Conservation (phyloP, 2,329 filamentous ascomycete species). For the Fusarium penzigii region DNA sequence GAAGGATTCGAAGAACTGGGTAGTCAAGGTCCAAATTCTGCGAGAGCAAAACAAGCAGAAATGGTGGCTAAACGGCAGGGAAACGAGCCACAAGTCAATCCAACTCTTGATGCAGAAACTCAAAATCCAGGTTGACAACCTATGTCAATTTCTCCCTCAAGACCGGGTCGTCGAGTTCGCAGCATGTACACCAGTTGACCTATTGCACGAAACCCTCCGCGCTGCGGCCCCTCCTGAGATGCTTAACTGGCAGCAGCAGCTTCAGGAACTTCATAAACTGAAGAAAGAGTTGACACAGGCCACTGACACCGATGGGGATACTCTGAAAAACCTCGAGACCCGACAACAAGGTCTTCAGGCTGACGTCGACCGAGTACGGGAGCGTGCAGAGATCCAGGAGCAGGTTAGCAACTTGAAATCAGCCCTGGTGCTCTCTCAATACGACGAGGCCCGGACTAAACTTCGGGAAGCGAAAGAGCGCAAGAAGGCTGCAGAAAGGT, state of each 20-base stretch:
- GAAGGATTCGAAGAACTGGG: constrained; percentile 62
- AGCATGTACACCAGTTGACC: constrained; percentile 74
- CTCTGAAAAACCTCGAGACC: constrained; percentile 66
- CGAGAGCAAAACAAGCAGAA: constrained; percentile 78
- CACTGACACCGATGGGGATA: constrained; percentile 60
- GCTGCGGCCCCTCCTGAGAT: constrained; percentile 84
- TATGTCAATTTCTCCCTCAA: constrained; percentile 96
- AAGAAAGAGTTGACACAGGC: constrained; percentile 64
- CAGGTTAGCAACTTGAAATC: constrained; percentile 66
- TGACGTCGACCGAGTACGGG: constrained; percentile 80
- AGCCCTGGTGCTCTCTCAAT: constrained; percentile 66
- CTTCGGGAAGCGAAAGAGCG: constrained; percentile 55
- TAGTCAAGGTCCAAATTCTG: constrained; percentile 76
- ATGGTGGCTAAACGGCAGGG: constrained; percentile 75
- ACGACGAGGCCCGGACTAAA: constrained; percentile 53
- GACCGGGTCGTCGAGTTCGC: constrained; percentile 96
- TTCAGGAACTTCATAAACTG: constrained; percentile 69
- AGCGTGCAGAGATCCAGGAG: constrained; percentile 69
- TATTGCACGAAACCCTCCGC: constrained; percentile 82
- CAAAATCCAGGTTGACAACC: constrained; percentile 93
- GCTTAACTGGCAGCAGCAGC: constrained; percentile 71
- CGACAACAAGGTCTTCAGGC: constrained; percentile 74
- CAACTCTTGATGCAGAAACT: constrained; percentile 68
- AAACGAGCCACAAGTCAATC: constrained; percentile 63
- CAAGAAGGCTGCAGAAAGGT: constrained; percentile 54